A percentile compares a stretch with the other conserved stretches of the same genome.
phyloP scores from a whole-genome alignment of 1,284 basidiomycete genomes.

The Fomitiporia mediterranea region DNA sequence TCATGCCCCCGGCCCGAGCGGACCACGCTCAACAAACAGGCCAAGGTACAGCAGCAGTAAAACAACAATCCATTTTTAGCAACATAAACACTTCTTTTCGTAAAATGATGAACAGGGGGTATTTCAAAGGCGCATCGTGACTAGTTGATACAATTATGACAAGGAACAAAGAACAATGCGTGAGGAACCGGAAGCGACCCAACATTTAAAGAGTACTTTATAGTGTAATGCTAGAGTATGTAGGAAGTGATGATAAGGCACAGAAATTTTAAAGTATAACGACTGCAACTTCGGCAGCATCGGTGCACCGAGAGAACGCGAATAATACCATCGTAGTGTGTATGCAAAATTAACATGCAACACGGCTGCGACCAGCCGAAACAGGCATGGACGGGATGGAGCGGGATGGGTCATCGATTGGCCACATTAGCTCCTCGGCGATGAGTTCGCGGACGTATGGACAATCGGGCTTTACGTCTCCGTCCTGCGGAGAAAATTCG shows the following conservation, averaged over 20 bases:
- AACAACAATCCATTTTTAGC: neutral
- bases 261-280: neutral
- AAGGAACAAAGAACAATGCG: neutral
- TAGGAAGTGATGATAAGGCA: neutral
- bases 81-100: neutral
- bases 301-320: neutral
- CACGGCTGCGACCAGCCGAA: slow-evolving; percentile 11
- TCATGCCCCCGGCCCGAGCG: too few species aligned
- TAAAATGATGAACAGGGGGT: neutral
- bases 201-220: neutral
- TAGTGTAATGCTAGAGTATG: neutral
- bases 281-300: neutral
- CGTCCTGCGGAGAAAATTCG: slow-evolving; percentile 20
- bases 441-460: slow-evolving; percentile 21
- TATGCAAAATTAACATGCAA: slow-evolving; percentile 12
- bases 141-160: slow-evolving; percentile 14
- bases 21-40: too few species aligned
- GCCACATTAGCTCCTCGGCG: slow-evolving; percentile 22
- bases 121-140: neutral
- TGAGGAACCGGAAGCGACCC: neutral
- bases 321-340: neutral
- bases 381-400: slow-evolving; percentile 15
- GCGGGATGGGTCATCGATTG: slow-evolving; percentile 18
- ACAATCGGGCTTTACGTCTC: slow-evolving; percentile 21
- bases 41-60: too few species aligned